Percentiles rank a stretch among this genome's conserved stretches.
Conservation (phyloP, 2,329 filamentous ascomycete genomes). For the Paracoccidioides lutzii region DNA sequence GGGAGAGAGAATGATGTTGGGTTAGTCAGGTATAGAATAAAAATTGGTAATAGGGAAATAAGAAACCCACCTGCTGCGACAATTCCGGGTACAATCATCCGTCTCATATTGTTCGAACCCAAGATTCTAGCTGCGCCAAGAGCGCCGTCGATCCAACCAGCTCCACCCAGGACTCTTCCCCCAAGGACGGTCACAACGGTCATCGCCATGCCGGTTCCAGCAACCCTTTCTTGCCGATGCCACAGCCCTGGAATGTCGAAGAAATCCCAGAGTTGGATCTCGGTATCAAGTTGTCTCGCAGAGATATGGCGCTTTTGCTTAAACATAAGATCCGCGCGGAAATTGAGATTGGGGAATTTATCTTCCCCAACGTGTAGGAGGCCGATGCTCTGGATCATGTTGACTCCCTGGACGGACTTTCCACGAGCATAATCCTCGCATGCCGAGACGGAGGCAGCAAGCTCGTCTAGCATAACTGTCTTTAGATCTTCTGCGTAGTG, state of each 20-base stretch:
- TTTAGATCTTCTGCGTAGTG: slow-evolving; percentile 90
- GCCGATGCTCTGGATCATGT: slow-evolving; percentile 76
- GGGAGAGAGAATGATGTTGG: slow-evolving; percentile 6
- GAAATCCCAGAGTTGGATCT: slow-evolving; percentile 85
- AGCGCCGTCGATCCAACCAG: slow-evolving; percentile 80
- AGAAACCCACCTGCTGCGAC: slow-evolving; percentile 58
- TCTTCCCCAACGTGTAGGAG: slow-evolving; percentile 70
- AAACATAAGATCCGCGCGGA: slow-evolving; percentile 92
- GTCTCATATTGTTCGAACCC: slow-evolving; percentile 67
- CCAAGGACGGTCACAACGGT: slow-evolving; percentile 81
- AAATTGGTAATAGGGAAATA: slow-evolving; percentile 1
- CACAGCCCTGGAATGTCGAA: slow-evolving; percentile 73
- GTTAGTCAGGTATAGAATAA: slow-evolving; percentile 20
- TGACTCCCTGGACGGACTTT: slow-evolving; percentile 68
- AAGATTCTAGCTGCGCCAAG: slow-evolving; percentile 68
- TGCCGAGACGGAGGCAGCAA: slow-evolving; percentile 60
- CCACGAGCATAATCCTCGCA: slow-evolving; percentile 79
- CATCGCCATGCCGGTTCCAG: slow-evolving; percentile 85
- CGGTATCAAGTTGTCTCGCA: slow-evolving; percentile 72
- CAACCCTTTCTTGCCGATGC: slow-evolving; percentile 87
- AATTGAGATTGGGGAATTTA: slow-evolving; percentile 72
- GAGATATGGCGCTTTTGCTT: slow-evolving; percentile 65
- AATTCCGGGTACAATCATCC: slow-evolving; percentile 67
- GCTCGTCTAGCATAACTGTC: slow-evolving; percentile 77
- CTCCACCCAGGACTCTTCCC: slow-evolving; percentile 65